These are phyloP conservation scores for Zygoascus flipseniorum DNA, from an alignment of 805 yeast genomes.

Conservation along the genomic window DNA sequence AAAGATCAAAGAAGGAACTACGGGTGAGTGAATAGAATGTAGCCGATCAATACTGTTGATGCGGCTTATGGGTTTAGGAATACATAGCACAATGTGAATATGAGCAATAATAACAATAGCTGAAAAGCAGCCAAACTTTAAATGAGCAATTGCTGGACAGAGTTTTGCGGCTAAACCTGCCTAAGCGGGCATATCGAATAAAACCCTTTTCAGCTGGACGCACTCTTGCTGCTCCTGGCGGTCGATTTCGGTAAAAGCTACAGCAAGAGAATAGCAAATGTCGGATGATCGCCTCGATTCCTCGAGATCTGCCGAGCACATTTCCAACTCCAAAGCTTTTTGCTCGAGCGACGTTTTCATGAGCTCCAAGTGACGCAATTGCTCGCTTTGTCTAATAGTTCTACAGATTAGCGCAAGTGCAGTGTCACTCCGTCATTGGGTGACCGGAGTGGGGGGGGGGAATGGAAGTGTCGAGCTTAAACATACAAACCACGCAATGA, in stretches of 20 bases:
- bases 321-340: neutral
- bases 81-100: too few species aligned
- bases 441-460: too few species aligned
- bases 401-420: neutral
- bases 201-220: neutral
- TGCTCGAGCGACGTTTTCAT: neutral
- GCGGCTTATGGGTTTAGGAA: too few species aligned
- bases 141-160: too few species aligned
- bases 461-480: too few species aligned
- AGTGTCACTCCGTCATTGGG: too few species aligned
- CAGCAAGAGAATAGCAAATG: neutral
- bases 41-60: too few species aligned
- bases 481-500: neutral
- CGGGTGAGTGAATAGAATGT: neutral
- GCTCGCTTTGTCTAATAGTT: neutral
- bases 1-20: constrained; percentile 25
- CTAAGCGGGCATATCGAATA: neutral
- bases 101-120: too few species aligned
- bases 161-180: neutral
- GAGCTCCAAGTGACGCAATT: neutral
- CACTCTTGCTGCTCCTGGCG: neutral
- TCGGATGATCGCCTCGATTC: neutral
- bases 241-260: neutral
- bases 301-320: neutral
- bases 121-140: too few species aligned